Conservation (phyloP, 2,329 filamentous ascomycete genomes). For the Penicillium sp. region DNA sequence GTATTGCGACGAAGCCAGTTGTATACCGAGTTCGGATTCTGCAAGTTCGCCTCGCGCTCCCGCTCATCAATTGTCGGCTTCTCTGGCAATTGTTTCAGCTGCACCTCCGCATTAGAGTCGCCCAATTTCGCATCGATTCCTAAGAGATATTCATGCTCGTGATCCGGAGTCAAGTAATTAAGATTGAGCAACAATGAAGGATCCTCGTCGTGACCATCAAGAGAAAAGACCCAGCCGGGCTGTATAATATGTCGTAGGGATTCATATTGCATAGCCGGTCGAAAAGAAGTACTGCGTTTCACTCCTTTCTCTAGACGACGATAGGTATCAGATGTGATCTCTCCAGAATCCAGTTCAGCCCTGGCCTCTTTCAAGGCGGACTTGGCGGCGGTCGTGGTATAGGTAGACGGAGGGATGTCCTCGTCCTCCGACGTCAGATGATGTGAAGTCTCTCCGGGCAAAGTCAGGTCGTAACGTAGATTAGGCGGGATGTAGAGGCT, state of each 20-base stretch:
- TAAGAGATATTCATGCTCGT: slow-evolving; percentile 41
- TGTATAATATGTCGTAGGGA: slow-evolving; percentile 31
- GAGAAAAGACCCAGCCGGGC: slow-evolving; percentile 4
- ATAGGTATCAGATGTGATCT: slow-evolving; percentile 33
- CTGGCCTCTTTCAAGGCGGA: slow-evolving; percentile 38
- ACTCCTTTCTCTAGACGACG: slow-evolving; percentile 37
- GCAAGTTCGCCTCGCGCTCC: slow-evolving; percentile 55
- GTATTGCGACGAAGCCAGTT: slow-evolving; percentile 89
- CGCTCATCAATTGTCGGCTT: slow-evolving; percentile 46
- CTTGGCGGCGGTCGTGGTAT: slow-evolving; percentile 29
- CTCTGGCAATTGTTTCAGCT: slow-evolving; percentile 42
- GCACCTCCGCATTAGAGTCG: slow-evolving; percentile 47
- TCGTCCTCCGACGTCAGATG: slow-evolving; percentile 32
- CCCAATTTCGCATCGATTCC: slow-evolving; percentile 39
- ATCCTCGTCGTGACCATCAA: slow-evolving; percentile 16
- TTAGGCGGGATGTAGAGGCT: slow-evolving; percentile 71
- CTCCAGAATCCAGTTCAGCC: slow-evolving; percentile 32
- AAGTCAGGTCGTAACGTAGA: slow-evolving; percentile 68
- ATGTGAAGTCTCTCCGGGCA: slow-evolving; percentile 39
- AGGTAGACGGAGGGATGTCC: slow-evolving; percentile 29
- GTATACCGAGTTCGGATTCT: slow-evolving; percentile 87
- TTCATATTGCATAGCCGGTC: slow-evolving; percentile 31
- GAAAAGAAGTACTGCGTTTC: slow-evolving; percentile 36
- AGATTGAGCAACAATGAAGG: slow-evolving; percentile 28
- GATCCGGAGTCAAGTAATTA: slow-evolving; percentile 42